Percentiles rank a stretch among this genome's conserved stretches.
These are phyloP conservation scores for Bacidia rubella DNA, from an alignment of 495 filamentous ascomycete genomes.

Conservation along the genomic window DNA sequence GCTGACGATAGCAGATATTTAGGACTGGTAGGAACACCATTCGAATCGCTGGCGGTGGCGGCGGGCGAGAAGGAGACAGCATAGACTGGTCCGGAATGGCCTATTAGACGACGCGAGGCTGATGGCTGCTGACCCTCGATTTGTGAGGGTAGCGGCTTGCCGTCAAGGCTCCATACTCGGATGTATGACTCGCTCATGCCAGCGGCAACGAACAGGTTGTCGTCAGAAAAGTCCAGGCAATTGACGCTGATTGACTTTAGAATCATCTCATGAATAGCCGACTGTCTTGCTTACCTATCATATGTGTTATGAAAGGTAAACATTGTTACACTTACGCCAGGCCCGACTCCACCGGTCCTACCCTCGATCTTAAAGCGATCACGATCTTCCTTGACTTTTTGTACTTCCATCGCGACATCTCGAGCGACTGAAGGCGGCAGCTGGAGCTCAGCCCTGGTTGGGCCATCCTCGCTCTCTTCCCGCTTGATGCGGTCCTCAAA, in stretches of 20 bases:
- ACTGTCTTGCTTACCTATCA: constrained; percentile 54
- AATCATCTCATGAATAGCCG: background rate
- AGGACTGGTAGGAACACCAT: constrained; percentile 46
- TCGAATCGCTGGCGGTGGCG: constrained; percentile 31
- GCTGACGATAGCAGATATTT: constrained; percentile 76
- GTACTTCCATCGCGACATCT: constrained; percentile 86
- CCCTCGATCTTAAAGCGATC: constrained; percentile 76
- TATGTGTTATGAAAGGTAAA: constrained; percentile 95
- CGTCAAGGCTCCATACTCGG: constrained; percentile 79
- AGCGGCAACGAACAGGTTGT: constrained; percentile 68
- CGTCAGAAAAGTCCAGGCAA: constrained; percentile 85
- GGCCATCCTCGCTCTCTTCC: constrained; percentile 75
- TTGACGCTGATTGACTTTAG: constrained; percentile 46
- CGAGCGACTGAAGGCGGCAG: constrained; percentile 72
- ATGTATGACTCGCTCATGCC: constrained; percentile 91
- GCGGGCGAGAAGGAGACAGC: constrained; percentile 81
- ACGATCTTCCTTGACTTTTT: constrained; percentile 84
- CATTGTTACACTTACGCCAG: constrained; percentile 78
- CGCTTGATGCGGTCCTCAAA: constrained; percentile 77
- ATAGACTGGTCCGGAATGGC: constrained; percentile 82
- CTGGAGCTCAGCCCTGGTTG: constrained; percentile 62
- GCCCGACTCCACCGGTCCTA: constrained; percentile 64
- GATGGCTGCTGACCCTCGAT: constrained; percentile 28
- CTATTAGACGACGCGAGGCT: constrained; percentile 71
- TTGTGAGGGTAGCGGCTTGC: constrained; percentile 43